Evolutionary conservation across 345 rosid genomes (phyloP).

Genomic region (Salix caprea): DNA sequence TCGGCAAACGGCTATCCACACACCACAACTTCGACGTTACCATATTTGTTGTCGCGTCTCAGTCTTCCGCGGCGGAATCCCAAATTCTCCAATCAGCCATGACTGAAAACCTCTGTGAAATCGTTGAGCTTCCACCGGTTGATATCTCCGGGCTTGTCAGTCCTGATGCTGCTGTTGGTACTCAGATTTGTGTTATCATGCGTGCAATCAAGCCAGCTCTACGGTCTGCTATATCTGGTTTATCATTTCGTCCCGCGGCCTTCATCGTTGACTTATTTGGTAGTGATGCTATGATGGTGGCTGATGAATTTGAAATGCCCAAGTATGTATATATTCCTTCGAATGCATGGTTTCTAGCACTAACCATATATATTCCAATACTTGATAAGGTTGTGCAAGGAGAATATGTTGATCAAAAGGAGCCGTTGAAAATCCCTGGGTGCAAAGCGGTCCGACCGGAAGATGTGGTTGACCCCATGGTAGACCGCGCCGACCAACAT

Average conservation of each 20-base stretch:
- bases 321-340: conserved; percentile 44
- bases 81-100: conserved; percentile 14
- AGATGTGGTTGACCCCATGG: neutral
- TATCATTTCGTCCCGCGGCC: conserved; percentile 39
- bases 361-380: neutral
- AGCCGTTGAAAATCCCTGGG: conserved; percentile 3
- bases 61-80: conserved; percentile 28
- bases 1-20: conserved; percentile 40
- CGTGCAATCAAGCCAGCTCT: conserved; percentile 37
- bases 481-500: neutral
- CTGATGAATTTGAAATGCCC: conserved; percentile 41
- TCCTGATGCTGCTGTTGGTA: conserved; percentile 27
- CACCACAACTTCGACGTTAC: conserved; percentile 42
- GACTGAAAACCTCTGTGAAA: conserved; percentile 21
- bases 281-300: conserved; percentile 44
- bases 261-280: conserved; percentile 54
- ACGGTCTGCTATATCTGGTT: conserved; percentile 35
- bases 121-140: conserved; percentile 36
- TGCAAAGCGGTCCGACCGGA: neutral
- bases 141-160: conserved; percentile 29
- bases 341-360: conserved; percentile 45
- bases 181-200: conserved; percentile 34
- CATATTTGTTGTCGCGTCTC: conserved; percentile 38
- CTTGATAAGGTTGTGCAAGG: conserved; percentile 1
- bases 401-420: conserved; percentile 6